Evolutionary conservation across 108 stramenopile species (phyloP).

Genomic region (Parietichytrium sp.): DNA sequence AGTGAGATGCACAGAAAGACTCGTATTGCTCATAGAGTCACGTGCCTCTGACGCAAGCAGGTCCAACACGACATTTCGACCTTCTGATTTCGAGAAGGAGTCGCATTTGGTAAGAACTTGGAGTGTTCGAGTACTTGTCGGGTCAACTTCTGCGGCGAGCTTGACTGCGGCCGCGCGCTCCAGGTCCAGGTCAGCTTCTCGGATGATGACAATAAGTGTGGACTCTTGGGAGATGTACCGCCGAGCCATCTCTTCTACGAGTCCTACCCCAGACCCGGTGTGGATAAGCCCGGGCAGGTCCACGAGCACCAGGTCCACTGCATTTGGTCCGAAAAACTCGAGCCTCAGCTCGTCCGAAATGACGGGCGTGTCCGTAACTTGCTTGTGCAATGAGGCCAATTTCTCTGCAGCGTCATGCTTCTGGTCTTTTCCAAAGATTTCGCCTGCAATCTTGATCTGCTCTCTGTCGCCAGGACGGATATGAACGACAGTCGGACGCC

Average conservation of each 20-base stretch:
- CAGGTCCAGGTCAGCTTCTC: conserved; percentile 21
- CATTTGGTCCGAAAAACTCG: background rate
- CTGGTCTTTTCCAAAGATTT: too few species aligned
- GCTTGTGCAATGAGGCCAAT: too few species aligned
- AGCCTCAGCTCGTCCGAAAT: background rate
- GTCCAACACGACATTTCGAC: background rate
- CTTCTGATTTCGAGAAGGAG: background rate
- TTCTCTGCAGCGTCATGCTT: too few species aligned
- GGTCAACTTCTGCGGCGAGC: conserved; percentile 7
- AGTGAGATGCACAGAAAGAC: conserved; percentile 2
- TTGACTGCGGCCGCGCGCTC: conserved; percentile 31
- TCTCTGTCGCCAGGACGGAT: background rate
- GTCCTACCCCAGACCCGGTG: background rate
- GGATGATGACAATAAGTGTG: conserved; percentile 9
- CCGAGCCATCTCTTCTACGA: background rate
- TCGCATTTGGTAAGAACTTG: conserved; percentile 12
- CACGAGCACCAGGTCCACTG: background rate
- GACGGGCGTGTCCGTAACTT: too few species aligned
- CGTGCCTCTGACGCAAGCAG: background rate
- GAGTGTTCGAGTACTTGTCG: background rate
- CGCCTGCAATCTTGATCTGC: background rate
- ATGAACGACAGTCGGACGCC: background rate
- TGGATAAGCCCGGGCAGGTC: conserved; percentile 30
- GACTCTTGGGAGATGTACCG: background rate
- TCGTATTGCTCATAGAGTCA: background rate